Percentiles rank a stretch among this genome's conserved stretches.
phyloP scores from a whole-genome alignment of 768 basidiomycete genomes.

The Kwoniella europaea region DNA sequence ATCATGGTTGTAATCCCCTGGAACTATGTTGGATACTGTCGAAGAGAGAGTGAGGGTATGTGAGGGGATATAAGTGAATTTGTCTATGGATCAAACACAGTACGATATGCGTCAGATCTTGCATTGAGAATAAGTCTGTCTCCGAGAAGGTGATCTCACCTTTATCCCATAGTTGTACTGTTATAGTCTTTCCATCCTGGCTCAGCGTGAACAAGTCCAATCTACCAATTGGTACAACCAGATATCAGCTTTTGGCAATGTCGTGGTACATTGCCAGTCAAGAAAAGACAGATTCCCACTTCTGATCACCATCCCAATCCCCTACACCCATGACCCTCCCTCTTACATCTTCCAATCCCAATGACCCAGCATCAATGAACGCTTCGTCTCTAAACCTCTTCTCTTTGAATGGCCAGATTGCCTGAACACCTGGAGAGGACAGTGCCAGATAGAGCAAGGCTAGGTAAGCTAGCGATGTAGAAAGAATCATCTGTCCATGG shows the following conservation, averaged over 20 bases:
- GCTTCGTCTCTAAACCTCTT: constrained; percentile 83
- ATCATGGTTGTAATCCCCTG: constrained; percentile 90
- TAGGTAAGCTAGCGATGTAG: constrained; percentile 6
- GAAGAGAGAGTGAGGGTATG: constrained; percentile 39
- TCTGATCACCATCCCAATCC: constrained; percentile 95
- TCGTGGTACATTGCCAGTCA: neutral
- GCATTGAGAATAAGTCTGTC: neutral
- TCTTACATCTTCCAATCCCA: constrained; percentile 70
- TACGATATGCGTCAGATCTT: too few relatives aligned
- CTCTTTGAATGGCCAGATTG: constrained; percentile 81
- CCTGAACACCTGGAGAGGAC: constrained; percentile 10
- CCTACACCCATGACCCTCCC: constrained; percentile 84
- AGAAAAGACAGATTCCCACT: constrained; percentile 65
- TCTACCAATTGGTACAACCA: constrained; percentile 59
- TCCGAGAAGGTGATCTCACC: constrained; percentile 17
- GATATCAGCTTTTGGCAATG: neutral
- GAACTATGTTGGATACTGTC: constrained; percentile 78
- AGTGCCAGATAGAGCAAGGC: neutral
- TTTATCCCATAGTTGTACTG: constrained; percentile 71
- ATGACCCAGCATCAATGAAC: constrained; percentile 75
- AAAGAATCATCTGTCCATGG: constrained; percentile 17
- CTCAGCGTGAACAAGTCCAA: constrained; percentile 79
- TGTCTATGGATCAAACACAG: constrained; percentile 54
- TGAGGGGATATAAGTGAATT: constrained; percentile 39
- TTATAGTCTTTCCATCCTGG: constrained; percentile 75